phyloP scores from a whole-genome alignment of 2,329 filamentous ascomycete species.

The Aureobasidium vineae region DNA sequence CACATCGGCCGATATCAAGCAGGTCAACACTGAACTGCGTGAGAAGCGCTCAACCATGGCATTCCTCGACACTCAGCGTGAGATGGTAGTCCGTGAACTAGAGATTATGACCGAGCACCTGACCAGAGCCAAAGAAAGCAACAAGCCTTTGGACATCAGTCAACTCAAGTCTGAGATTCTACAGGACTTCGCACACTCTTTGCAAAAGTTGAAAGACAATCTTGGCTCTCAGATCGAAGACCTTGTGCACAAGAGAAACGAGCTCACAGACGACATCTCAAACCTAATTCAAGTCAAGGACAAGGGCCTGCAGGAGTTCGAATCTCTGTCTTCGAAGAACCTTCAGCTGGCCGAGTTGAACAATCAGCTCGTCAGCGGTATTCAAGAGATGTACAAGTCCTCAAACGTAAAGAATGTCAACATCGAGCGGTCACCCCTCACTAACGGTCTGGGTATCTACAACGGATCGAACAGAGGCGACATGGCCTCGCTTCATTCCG shows the following conservation, averaged over 20 bases:
- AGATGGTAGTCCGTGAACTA: conserved; percentile 90
- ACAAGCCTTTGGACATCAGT: conserved; percentile 73
- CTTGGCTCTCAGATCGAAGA: conserved; percentile 75
- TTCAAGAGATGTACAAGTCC: conserved; percentile 88
- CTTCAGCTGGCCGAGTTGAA: conserved; percentile 92
- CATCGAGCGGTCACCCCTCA: conserved; percentile 37
- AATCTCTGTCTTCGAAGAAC: conserved; percentile 91
- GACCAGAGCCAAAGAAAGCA: conserved; percentile 78
- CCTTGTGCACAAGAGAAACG: conserved; percentile 81
- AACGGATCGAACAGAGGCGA: conserved; percentile 50
- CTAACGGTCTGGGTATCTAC: conserved; percentile 65
- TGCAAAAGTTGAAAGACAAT: conserved; percentile 74
- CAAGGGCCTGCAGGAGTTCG: conserved; percentile 91
- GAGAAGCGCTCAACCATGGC: conserved; percentile 97
- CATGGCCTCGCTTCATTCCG: conserved; percentile 19
- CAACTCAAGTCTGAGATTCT: conserved; percentile 64
- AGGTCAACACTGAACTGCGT: conserved; percentile 79
- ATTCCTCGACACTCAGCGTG: conserved; percentile 87
- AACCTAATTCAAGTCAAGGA: conserved; percentile 82
- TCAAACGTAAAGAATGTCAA: conserved; percentile 45
- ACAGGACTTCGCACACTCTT: conserved; percentile 60
- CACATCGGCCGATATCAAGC: conserved; percentile 62
- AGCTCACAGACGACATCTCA: conserved; percentile 79
- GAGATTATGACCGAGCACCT: conserved; percentile 87
- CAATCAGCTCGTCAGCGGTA: conserved; percentile 90